These are phyloP conservation scores for Geranium rotundifolium DNA, from an alignment of 345 rosid genomes.

Conservation along the genomic window DNA sequence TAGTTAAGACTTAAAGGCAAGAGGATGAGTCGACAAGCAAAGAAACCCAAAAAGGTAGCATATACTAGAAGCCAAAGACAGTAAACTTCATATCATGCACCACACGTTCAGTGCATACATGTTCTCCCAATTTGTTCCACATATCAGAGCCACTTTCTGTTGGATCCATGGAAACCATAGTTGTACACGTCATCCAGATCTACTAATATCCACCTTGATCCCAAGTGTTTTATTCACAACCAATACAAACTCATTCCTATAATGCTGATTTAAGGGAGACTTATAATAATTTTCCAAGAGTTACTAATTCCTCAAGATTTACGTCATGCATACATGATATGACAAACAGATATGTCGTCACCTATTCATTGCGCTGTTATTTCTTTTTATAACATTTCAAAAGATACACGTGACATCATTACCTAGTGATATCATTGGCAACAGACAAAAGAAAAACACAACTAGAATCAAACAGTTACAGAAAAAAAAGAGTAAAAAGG, in stretches of 20 bases:
- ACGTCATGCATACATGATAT: not conserved
- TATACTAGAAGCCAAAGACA: no score
- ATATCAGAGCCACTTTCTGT: not conserved
- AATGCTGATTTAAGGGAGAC: not conserved
- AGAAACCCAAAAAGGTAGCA: no score
- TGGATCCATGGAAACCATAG: not conserved
- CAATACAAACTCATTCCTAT: not conserved
- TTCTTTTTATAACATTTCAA: not conserved
- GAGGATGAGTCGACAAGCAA: no score
- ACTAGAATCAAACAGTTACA: not conserved
- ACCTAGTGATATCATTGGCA: not conserved
- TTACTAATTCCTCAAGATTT: not conserved
- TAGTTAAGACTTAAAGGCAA: no score
- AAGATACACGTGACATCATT: not conserved
- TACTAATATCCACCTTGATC: not conserved
- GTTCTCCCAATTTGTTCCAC: not conserved
- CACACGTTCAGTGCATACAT: no score
- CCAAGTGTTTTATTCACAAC: not conserved
- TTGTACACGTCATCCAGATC: not conserved
- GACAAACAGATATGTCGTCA: no score
- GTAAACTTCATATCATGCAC: no score
- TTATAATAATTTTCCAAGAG: not conserved
- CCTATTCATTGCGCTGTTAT: no score
- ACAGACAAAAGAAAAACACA: not conserved
- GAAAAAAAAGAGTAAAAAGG: not conserved